Conservation (phyloP, 2,329 filamentous ascomycete species). For the Epichloe scottii region DNA sequence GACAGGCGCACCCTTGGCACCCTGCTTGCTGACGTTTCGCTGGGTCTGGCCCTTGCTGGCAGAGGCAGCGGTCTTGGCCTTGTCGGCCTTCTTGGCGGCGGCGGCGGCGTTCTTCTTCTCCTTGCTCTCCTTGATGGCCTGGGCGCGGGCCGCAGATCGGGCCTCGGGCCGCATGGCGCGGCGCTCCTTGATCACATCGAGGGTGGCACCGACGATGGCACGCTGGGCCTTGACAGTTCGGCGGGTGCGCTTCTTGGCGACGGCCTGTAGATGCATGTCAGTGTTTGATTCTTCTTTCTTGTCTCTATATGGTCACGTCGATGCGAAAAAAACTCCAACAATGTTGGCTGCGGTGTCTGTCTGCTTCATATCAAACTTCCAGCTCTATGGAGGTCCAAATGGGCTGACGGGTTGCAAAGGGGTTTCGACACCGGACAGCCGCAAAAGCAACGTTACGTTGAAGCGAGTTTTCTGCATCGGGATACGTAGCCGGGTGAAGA, state of each 20-base stretch:
- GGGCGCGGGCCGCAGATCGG: constrained; percentile 75
- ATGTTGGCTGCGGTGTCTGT: not conserved
- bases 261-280: constrained; percentile 60
- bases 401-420: not conserved
- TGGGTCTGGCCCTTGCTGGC: constrained; percentile 65
- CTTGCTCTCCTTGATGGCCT: constrained; percentile 95
- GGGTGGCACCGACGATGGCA: constrained; percentile 96
- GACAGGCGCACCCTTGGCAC: constrained; percentile 74
- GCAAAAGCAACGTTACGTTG: not conserved
- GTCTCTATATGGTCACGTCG: not conserved
- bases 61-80: constrained; percentile 78
- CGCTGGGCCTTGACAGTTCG: constrained; percentile 97
- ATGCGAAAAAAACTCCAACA: not conserved
- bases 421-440: not conserved
- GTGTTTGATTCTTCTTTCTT: not conserved
- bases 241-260: constrained; percentile 99
- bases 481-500: too few relatives aligned
- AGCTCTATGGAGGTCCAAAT: not conserved
- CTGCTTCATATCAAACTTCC: not conserved
- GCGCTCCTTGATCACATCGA: constrained; percentile 99
- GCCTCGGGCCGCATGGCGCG: constrained; percentile 90
- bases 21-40: constrained; percentile 92
- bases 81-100: constrained; percentile 96
- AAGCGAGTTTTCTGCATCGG: not conserved
- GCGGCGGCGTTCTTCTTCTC: constrained; percentile 87